These are phyloP conservation scores for Trypanosoma cruzi DNA, from an alignment of 208 protist genomes.

Conservation along the genomic window DNA sequence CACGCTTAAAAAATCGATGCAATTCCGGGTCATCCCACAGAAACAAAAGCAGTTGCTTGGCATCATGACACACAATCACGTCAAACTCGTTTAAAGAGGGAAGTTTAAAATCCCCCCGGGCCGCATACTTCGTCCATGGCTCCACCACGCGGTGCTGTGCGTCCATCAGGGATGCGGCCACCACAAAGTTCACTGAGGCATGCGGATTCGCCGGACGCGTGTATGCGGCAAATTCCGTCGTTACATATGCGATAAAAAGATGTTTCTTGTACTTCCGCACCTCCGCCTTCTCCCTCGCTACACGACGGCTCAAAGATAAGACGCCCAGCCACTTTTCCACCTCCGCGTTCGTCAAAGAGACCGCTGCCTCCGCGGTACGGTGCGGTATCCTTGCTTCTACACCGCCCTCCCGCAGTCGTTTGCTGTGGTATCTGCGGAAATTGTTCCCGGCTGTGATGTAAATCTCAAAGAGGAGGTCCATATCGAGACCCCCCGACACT, in stretches of 20 bases:
- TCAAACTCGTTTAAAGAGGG: constrained; percentile 68
- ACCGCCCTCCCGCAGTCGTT: constrained; percentile 25
- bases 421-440: constrained; percentile 46
- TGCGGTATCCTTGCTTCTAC: not conserved
- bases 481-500: constrained; percentile 42
- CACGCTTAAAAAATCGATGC: constrained; percentile 64
- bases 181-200: constrained; percentile 53
- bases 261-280: constrained; percentile 52
- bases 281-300: constrained; percentile 49
- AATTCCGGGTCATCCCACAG: constrained; percentile 64
- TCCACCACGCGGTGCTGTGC: constrained; percentile 44
- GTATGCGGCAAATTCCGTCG: constrained; percentile 66
- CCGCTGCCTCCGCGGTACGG: not conserved
- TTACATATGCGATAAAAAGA: constrained; percentile 64
- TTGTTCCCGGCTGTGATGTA: constrained; percentile 55
- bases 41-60: constrained; percentile 70
- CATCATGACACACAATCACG: constrained; percentile 78
- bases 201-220: constrained; percentile 65
- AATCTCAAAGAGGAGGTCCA: constrained; percentile 66
- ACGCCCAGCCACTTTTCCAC: constrained; percentile 61
- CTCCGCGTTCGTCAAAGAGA: constrained; percentile 8
- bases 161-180: constrained; percentile 65
- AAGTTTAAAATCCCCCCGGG: constrained; percentile 57
- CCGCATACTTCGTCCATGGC: constrained; percentile 64
- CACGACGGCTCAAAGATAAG: constrained; percentile 44